Base-by-base conservation (phyloP, 352 stramenopile species). In the Saprolegnia parasitica region DNA sequence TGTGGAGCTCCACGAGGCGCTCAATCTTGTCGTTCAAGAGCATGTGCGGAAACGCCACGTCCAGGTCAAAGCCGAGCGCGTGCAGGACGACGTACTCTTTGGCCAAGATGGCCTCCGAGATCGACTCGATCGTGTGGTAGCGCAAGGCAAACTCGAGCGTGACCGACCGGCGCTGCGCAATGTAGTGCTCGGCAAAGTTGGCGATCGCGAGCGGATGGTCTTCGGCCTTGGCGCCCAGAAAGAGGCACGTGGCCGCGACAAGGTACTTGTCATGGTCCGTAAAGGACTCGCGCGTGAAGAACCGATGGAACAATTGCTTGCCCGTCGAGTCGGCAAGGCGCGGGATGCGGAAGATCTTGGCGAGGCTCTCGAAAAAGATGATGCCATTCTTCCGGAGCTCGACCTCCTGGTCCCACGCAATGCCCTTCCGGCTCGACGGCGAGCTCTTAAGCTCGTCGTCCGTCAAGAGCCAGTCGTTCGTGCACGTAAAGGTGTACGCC, bases 1-100 rank as follows among this genome's bases (percentile, higher is more conserved):
- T 77, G 24, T 63, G 56, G 29, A 93, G 76, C 39, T 76, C 79
- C 63, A 94, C 81, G 64, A 94, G 78, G 61, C 83, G 86, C 71
- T 94, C 82, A 63, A 96, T 87, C 62, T 93, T 92, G 60, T 94
- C 84, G 49, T 92, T 91, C 72, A 94, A 90, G 67, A 87, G 89
- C 71, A 90, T 87, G 82, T 95, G 93, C 61, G 88, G 87, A 56
- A 95, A 88, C 18, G 76, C 78, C 29, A 95, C 76, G 65, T 84
- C 92, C 71, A 96, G 74, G 56, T 96, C 87, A 77, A 95, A 96
- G 23, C 80, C 74, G 15, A 96, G 55, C 24, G 79, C 84, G 76
- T 95, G 88, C 21, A 96, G 77, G 21, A 96, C 74, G 8, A 91
- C 80, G 42, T 85, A 82, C 61, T 96, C 88, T 81, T 93, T 91